Base-by-base conservation (phyloP, 1,284 basidiomycete genomes). In the Trichosporon sp. region DNA sequence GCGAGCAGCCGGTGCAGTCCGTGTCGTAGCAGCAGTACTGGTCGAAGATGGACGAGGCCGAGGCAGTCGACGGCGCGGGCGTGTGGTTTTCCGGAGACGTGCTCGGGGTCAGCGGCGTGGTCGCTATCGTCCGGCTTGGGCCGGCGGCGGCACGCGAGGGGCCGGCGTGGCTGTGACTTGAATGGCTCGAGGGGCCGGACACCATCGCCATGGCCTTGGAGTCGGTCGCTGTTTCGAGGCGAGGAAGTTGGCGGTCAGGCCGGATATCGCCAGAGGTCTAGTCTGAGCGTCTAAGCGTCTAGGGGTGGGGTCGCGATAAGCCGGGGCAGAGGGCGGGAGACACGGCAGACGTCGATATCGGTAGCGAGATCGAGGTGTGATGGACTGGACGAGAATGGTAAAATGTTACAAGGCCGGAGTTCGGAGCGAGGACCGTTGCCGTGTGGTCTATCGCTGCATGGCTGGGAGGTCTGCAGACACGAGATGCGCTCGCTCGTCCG, bases 1-100 rank as follows among this genome's bases (percentile, higher is more conserved):
- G 58, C n/a, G 62, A 65, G 8, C 47, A 35, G 53, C 58, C 53
- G n/a, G 23, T 62, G 56, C 66, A 66, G 58, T 66, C 65, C 38
- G 35, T 58, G 56, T 42, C 53, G 35, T 56, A 65, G 65, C 75
- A 74, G 65, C 74, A 75, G 68, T 73, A 74, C 34, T 72, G 65
- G 8, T 76, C 75, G 62, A 75, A 72, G 11, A 72, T 68, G 64
- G 67, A 64, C 35, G 42, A 51, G 1, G 62, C 63, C 4, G 35
- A 56, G 6, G 53, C 31, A 12, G 38, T 68, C 4, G 44, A 42
- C 27, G 47, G 42, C 29, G 56, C 29, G 1, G 56, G 56, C 27
- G 56, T 60, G 29, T 60, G 56, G 27, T 60, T 21, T 7, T 32
- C 56, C 18, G 56, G 56, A 29, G 56, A 60, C 15, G 56, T 60